These are phyloP conservation scores for Cladosporium sp. DNA, from an alignment of 2,329 filamentous ascomycete species.

Conservation along the genomic window DNA sequence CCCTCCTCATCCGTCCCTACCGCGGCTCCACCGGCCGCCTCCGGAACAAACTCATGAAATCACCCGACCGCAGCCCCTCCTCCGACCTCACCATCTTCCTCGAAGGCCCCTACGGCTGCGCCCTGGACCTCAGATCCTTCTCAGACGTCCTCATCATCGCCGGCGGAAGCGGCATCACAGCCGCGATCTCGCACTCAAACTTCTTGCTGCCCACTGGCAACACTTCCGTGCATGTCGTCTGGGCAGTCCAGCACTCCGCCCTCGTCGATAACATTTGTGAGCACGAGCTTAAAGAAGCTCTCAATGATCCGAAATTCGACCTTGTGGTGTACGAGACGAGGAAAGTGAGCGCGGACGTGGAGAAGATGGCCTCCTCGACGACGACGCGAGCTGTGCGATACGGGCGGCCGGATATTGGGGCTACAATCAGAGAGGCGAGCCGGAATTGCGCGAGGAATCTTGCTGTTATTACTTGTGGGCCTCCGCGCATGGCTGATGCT, in stretches of 20 bases:
- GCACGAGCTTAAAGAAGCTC: slow-evolving; percentile 8
- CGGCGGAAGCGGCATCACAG: slow-evolving; percentile 53
- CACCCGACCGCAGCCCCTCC: slow-evolving; percentile 32
- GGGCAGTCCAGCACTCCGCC: slow-evolving; percentile 24
- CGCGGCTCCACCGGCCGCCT: slow-evolving; percentile 55
- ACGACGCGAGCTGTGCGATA: slow-evolving; percentile 19
- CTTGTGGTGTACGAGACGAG: background rate
- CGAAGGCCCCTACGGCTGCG: slow-evolving; percentile 55
- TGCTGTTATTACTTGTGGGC: slow-evolving; percentile 28
- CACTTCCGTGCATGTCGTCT: slow-evolving; percentile 26
- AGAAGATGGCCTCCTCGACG: background rate
- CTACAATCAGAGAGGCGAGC: slow-evolving; percentile 25
- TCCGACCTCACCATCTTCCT: slow-evolving; percentile 44
- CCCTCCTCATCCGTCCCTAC: slow-evolving; percentile 55
- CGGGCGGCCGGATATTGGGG: slow-evolving; percentile 28
- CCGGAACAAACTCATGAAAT: slow-evolving; percentile 38
- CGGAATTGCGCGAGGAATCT: slow-evolving; percentile 21
- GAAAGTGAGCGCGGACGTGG: background rate
- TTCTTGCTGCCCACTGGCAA: slow-evolving; percentile 21
- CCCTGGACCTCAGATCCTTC: slow-evolving; percentile 46
- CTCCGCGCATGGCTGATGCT: slow-evolving; percentile 27
- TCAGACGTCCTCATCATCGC: slow-evolving; percentile 48
- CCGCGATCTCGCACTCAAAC: slow-evolving; percentile 37
- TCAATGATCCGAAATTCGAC: background rate
- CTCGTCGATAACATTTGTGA: slow-evolving; percentile 28